phyloP scores from a whole-genome alignment of 139 green algal genomes.

The Monoraphidium neglectum region DNA sequence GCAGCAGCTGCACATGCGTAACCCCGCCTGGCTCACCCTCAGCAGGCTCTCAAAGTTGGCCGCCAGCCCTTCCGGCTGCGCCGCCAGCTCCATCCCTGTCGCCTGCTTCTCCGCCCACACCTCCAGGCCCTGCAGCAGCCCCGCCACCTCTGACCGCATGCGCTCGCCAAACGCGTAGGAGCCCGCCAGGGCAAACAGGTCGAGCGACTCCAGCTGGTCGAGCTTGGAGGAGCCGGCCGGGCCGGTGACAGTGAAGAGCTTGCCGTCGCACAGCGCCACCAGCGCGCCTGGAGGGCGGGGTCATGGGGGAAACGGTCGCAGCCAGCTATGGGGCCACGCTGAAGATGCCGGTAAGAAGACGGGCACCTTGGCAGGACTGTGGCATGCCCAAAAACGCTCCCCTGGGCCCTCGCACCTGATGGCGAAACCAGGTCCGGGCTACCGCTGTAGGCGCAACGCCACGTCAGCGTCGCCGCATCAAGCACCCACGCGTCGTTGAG shows the following conservation, averaged over 20 bases:
- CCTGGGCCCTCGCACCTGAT: conserved; percentile 10
- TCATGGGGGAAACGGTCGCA: too few relatives aligned
- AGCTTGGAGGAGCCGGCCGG: conserved; percentile 67
- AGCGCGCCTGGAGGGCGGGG: conserved; percentile 6
- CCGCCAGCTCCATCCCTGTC: conserved; percentile 68
- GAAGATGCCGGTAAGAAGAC: too few relatives aligned
- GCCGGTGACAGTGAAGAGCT: conserved; percentile 58
- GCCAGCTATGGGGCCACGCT: too few relatives aligned
- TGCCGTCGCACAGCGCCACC: conserved; percentile 19
- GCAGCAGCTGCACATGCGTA: too few relatives aligned
- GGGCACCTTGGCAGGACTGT: neutral
- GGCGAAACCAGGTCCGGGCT: conserved; percentile 37
- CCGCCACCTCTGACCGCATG: conserved; percentile 43
- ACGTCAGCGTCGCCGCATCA: conserved; percentile 56
- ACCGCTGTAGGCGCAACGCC: conserved; percentile 64
- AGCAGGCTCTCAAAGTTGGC: conserved; percentile 58
- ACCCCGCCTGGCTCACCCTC: conserved; percentile 43
- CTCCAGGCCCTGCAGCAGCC: conserved; percentile 65
- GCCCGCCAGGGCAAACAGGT: conserved; percentile 55
- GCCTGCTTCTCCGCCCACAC: conserved; percentile 66
- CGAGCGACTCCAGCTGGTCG: conserved; percentile 60
- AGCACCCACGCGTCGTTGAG: conserved; percentile 78
- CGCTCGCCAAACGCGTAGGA: conserved; percentile 56
- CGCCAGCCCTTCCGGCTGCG: conserved; percentile 35
- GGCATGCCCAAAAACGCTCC: conserved; percentile 1